A percentile compares a stretch with the other conserved stretches of the same genome.
Conservation (phyloP, 2,329 filamentous ascomycete species). For the Exophiala sp. region DNA sequence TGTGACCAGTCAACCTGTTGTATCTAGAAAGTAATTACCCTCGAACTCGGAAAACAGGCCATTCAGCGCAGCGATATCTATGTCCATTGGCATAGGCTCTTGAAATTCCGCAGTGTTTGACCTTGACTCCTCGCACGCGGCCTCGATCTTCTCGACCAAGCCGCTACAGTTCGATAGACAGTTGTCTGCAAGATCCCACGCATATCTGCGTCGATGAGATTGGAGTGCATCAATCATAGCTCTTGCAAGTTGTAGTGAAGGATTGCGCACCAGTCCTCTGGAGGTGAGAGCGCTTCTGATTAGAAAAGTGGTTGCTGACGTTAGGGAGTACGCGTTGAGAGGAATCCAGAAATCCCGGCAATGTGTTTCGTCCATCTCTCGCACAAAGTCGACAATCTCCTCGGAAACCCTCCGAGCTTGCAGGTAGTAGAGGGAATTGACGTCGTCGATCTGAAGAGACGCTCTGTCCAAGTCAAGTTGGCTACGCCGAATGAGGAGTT, state of each 20-base stretch:
- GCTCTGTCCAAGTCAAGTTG: constrained; percentile 42
- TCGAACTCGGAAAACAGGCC: constrained; percentile 2
- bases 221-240: constrained; percentile 42
- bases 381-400: constrained; percentile 48
- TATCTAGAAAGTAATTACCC: constrained; percentile 2
- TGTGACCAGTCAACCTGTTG: background rate
- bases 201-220: constrained; percentile 37
- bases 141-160: constrained; percentile 43
- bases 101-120: constrained; percentile 1
- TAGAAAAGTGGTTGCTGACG: constrained; percentile 50
- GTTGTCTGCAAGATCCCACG: constrained; percentile 52
- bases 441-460: constrained; percentile 13
- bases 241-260: constrained; percentile 43
- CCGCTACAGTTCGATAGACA: constrained; percentile 50
- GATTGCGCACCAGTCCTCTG: constrained; percentile 31
- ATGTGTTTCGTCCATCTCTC: constrained; percentile 44
- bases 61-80: constrained; percentile 3
- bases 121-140: constrained; percentile 4
- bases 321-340: constrained; percentile 47
- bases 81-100: constrained; percentile 8
- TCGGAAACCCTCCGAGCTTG: constrained; percentile 45
- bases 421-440: constrained; percentile 4
- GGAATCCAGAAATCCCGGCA: constrained; percentile 52
- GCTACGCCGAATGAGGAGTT: constrained; percentile 48
- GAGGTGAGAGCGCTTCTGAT: constrained; percentile 45